phyloP scores from a whole-genome alignment of 139 green algal species.

The Coccomyxa sp. region DNA sequence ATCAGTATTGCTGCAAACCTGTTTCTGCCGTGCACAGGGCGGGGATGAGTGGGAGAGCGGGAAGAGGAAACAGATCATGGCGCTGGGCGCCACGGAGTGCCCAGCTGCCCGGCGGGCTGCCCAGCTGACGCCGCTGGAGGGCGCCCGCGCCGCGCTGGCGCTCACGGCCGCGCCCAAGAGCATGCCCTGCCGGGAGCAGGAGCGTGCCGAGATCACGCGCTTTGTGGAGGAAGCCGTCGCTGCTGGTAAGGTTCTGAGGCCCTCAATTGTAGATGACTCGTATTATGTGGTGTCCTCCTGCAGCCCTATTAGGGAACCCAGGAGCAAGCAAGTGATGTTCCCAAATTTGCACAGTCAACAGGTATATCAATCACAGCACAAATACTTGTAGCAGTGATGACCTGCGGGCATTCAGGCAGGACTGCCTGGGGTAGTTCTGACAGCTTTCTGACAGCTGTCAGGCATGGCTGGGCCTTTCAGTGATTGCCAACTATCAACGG shows the following conservation, averaged over 20 bases:
- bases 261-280: no score
- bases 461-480: no score
- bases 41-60: conserved; percentile 14
- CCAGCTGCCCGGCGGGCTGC: conserved; percentile 3
- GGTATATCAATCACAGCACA: no score
- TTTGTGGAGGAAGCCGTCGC: conserved; percentile 61
- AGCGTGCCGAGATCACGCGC: conserved; percentile 51
- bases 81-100: conserved; percentile 12
- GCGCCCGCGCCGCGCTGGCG: conserved; percentile 48
- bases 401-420: no score
- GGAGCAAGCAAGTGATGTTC: no score
- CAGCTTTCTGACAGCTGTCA: no score
- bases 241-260: conserved; percentile 41
- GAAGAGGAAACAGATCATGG: conserved; percentile 6
- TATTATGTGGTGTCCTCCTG: no score
- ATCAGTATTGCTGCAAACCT: neutral
- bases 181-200: conserved; percentile 80
- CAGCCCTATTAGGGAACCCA: no score
- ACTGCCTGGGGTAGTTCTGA: no score
- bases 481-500: no score
- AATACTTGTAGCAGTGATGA: no score
- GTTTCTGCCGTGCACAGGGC: conserved; percentile 6
- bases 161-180: conserved; percentile 42
- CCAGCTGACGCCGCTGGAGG: conserved; percentile 16
- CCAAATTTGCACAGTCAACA: no score